Evolutionary conservation across 1,284 basidiomycete species (phyloP).

Genomic region (Trametes hirsuta): DNA sequence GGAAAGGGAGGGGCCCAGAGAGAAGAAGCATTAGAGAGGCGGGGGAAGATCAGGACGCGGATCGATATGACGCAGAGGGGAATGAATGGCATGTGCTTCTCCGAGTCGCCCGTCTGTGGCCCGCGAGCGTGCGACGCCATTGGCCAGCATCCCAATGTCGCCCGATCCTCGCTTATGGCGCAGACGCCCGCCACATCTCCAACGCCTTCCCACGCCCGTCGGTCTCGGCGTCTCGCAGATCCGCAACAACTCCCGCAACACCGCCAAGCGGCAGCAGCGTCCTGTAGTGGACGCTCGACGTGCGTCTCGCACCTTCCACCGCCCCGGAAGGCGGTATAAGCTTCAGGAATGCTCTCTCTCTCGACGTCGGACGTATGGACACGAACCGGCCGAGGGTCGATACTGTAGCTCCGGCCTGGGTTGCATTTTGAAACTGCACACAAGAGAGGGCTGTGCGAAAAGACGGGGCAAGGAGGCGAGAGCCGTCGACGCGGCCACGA

Average conservation of each 20-base stretch:
- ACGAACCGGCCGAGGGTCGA: too few relatives aligned
- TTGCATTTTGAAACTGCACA: too few relatives aligned
- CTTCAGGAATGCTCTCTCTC: not conserved
- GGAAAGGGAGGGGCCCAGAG: not conserved
- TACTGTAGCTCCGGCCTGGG: too few relatives aligned
- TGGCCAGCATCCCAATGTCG: too few relatives aligned
- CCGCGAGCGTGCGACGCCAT: not conserved
- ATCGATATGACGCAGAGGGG: slow-evolving; percentile 9
- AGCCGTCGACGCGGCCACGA: too few relatives aligned
- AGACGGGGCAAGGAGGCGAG: too few relatives aligned
- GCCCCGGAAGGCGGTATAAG: not conserved
- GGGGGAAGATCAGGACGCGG: not conserved
- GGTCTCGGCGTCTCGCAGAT: not conserved
- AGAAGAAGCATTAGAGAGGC: not conserved
- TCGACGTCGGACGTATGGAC: not conserved
- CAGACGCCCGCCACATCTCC: not conserved
- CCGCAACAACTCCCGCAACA: not conserved
- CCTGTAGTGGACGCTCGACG: too few relatives aligned
- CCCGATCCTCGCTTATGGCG: not conserved
- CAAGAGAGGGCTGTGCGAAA: too few relatives aligned
- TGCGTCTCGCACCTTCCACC: too few relatives aligned
- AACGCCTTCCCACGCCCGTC: slow-evolving; percentile 1
- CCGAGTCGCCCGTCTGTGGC: not conserved
- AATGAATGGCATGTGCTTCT: not conserved
- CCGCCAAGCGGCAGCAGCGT: not conserved